Evolutionary conservation across 2,329 filamentous ascomycete genomes (phyloP).

Genomic region (Elsinoe arachidis): DNA sequence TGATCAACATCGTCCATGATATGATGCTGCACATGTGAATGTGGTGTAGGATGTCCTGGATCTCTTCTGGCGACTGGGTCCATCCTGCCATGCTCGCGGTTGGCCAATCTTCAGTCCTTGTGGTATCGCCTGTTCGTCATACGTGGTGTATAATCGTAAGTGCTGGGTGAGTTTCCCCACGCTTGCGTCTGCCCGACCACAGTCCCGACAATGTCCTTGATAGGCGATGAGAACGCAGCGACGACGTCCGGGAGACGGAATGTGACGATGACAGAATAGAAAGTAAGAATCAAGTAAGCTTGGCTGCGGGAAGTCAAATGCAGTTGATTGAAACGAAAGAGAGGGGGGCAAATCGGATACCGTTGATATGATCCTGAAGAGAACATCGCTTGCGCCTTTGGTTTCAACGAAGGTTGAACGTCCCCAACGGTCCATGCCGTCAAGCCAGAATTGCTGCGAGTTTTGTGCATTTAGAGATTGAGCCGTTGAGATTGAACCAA

Average conservation of each 20-base stretch:
- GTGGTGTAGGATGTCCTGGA: background rate
- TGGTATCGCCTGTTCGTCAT: background rate
- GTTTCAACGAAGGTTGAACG: background rate
- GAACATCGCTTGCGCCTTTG: background rate
- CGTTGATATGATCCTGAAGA: background rate
- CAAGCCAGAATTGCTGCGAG: background rate
- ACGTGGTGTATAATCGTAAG: background rate
- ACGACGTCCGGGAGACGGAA: background rate
- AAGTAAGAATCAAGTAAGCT: constrained; percentile 7
- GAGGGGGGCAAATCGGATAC: background rate
- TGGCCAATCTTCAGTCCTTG: background rate
- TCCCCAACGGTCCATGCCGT: background rate
- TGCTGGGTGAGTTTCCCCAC: too few species aligned
- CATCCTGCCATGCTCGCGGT: background rate
- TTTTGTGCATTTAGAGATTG: background rate
- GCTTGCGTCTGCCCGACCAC: background rate
- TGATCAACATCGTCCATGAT: constrained; percentile 18
- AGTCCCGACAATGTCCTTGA: background rate
- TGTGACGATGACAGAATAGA: background rate
- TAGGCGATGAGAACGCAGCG: background rate
- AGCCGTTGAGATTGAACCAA: background rate
- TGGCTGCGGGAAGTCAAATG: constrained; percentile 2
- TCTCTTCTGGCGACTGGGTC: background rate
- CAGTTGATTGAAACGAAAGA: background rate
- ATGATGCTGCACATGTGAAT: background rate